Conservation (phyloP, 2,329 filamentous ascomycete species). For the Mariannaea elegans region DNA sequence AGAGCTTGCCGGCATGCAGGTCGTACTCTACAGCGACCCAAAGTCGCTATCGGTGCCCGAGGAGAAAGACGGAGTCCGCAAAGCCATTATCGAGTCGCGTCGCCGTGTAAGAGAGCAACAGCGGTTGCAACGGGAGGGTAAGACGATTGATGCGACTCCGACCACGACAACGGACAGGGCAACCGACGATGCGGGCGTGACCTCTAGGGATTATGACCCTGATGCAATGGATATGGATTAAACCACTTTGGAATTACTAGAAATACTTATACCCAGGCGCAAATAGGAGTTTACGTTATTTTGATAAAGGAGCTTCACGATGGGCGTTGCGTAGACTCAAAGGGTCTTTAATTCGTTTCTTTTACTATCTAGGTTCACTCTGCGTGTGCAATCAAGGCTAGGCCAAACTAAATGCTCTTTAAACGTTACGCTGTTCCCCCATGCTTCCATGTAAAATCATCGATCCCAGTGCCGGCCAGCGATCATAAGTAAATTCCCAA, state of each 20-base stretch:
- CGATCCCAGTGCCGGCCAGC: conserved; percentile 1
- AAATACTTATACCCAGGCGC: conserved; percentile 34
- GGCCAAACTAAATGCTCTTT: conserved; percentile 5
- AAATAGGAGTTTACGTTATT: conserved; percentile 35
- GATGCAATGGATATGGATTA: conserved; percentile 76
- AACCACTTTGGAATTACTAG: conserved; percentile 12
- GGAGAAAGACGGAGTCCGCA: conserved; percentile 80
- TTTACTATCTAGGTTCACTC: conserved; percentile 6
- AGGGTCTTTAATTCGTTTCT: conserved; percentile 13
- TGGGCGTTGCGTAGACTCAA: not conserved
- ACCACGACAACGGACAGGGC: conserved; percentile 21
- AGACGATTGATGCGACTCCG: conserved; percentile 15
- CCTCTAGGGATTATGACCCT: conserved; percentile 52
- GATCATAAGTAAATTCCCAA: not conserved
- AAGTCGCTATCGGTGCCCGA: conserved; percentile 78
- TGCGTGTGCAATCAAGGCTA: not conserved
- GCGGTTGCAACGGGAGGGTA: conserved; percentile 49
- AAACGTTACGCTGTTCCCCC: not conserved
- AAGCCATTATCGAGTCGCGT: conserved; percentile 83
- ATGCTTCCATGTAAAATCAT: conserved; percentile 9
- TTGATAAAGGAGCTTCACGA: not conserved
- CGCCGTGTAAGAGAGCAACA: conserved; percentile 71
- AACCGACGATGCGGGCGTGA: conserved; percentile 4
- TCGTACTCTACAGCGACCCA: conserved; percentile 87
- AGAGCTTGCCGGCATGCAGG: conserved; percentile 69